These are phyloP conservation scores for Cucumis melo DNA, from an alignment of 306 rosid genomes.

Conservation along the genomic window DNA sequence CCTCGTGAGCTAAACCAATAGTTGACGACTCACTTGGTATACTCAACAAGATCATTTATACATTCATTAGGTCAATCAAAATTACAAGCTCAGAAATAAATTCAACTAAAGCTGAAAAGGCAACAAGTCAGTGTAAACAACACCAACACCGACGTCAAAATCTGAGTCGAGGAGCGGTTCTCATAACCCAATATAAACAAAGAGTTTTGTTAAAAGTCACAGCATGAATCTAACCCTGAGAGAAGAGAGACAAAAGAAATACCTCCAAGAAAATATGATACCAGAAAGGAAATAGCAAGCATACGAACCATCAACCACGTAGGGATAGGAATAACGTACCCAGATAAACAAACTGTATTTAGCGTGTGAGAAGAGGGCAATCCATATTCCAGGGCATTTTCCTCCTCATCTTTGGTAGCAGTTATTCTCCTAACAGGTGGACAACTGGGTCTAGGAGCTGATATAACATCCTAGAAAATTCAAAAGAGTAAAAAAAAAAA, in stretches of 20 bases:
- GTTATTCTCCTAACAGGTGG: constrained; percentile 85
- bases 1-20: background rate
- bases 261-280: background rate
- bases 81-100: background rate
- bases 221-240: background rate
- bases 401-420: constrained; percentile 84
- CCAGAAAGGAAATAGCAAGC: background rate
- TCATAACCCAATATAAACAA: background rate
- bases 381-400: constrained; percentile 91
- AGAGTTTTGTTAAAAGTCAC: background rate
- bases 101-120: background rate
- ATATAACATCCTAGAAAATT: constrained; percentile 57
- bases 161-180: background rate
- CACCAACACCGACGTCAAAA: background rate
- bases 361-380: constrained; percentile 95
- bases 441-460: constrained; percentile 89
- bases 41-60: background rate
- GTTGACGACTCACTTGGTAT: background rate
- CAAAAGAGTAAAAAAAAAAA: background rate
- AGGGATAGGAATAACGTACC: constrained; percentile 32
- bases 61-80: background rate
- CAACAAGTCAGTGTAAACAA: background rate
- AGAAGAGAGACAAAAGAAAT: background rate
- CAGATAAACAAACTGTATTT: constrained; percentile 88
- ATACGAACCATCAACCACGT: background rate